Base-by-base conservation (phyloP, 306 rosid species). In the Boehmeria nivea region DNA sequence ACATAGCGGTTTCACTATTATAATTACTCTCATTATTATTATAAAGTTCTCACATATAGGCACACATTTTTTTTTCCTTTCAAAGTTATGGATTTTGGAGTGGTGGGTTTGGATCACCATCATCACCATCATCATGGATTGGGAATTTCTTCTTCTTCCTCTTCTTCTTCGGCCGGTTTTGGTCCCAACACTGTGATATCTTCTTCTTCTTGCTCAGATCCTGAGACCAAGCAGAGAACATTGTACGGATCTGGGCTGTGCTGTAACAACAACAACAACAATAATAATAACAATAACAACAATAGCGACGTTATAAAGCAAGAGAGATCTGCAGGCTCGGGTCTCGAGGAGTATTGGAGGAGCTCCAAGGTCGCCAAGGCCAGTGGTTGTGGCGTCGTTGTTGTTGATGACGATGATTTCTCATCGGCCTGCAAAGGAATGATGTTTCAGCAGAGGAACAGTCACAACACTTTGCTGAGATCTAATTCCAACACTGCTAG, bases 31-130 rank as follows among this genome's bases (percentile, higher is more conserved):
- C 45, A 8, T 11, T 11, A 13, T 10, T 15, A 0, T 8, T n/a
- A n/a, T 14, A 40, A 8, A 0, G 8, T 8, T 40, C 45, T 40
- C 45, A 2, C 8, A 3, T 31, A 3, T 10, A 9, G 23, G 26
- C 43, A 47, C 67, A 18, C 16, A 53, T 65, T 24, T 25, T 24
- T 56, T 2, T 10, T 12, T 40, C 14, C 37, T 56, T 51, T 40
- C 45, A 40, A 36, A 22, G 54, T 50, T 16, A 84, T 85, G 96
- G 99, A 91, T 87, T 81, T 87, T 74, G 86, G 88, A 48, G 76
- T 65, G 50, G 72, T 79, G 77, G 81, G 94, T 74, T 78, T 80
- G 28, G 86, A 82, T 50, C 54, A 40, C 45, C 45, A n/a, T 40
- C 15, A 40, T 14, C 1, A 40, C n/a, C 15, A 40, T 2, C 45